These are phyloP conservation scores for Aspergillus nomiae DNA, from an alignment of 2,329 filamentous ascomycete species.

Conservation along the genomic window DNA sequence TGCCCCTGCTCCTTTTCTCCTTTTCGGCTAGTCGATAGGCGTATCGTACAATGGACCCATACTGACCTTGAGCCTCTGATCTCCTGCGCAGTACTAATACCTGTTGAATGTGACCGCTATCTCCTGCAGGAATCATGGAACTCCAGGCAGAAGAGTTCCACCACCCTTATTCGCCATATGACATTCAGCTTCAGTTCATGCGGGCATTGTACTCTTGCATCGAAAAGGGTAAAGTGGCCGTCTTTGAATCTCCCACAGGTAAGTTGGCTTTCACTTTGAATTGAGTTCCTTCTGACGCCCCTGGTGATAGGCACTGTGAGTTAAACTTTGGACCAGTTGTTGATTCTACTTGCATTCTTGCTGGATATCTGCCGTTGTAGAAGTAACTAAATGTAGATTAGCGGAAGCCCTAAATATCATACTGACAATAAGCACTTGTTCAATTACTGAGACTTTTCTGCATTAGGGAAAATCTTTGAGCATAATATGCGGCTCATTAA, in stretches of 20 bases:
- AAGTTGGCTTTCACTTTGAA: constrained; percentile 41
- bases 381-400: background rate
- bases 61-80: background rate
- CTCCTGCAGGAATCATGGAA: constrained; percentile 31
- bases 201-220: constrained; percentile 76
- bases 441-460: background rate
- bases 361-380: background rate
- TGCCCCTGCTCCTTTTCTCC: background rate
- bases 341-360: background rate
- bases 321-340: constrained; percentile 10
- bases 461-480: constrained; percentile 82
- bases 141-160: constrained; percentile 64
- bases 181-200: constrained; percentile 89
- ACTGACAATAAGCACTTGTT: background rate
- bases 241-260: constrained; percentile 92
- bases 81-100: background rate
- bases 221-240: constrained; percentile 77
- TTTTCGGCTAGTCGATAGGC: background rate
- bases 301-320: constrained; percentile 44
- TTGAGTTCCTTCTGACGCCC: constrained; percentile 19
- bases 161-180: constrained; percentile 84
- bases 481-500: constrained; percentile 83
- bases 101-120: background rate
- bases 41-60: background rate
- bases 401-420: background rate